Base-by-base conservation (phyloP, 1,284 basidiomycete species). In the Ceratobasidium sp. region DNA sequence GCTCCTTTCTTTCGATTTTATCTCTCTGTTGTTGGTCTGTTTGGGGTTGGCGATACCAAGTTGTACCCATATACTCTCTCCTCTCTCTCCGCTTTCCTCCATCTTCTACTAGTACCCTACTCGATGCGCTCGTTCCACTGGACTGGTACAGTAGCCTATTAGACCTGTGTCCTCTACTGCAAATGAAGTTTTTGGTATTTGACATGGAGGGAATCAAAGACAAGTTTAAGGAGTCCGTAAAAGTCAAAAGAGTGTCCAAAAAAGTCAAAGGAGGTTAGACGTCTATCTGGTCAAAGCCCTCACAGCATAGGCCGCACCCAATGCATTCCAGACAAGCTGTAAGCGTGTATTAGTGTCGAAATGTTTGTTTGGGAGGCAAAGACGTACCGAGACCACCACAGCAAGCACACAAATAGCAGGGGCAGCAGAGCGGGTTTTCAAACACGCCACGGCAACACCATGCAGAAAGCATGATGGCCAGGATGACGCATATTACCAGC, bases 381-480 rank as follows among this genome's bases (percentile, higher is more conserved):
- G 41, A 82, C 86, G 77, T 77, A 88, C 88, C 86, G 24, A 89
- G 83, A 49, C 88, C 88, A 74, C 88, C 88, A 74, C 88, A 89
- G 80, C 88, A 89, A 2, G 88, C 88, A 76, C 88, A 89, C 5
- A 88, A 82, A 79, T 89, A 89, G 77, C 88, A 89, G 0, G 88
- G 88, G 77, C 87, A 89, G 77, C 88, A 89, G 0, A 86, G 81
- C 0, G 88, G 88, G 73, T 89, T 89, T 75, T 86, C 77, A 77
- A 89, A 68, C 80, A 54, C 77, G 83, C 88, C 85, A 82, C 80
- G 82, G 80, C 88, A 89, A 76, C 88, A 89, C 85, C 88, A 89
- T 27, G 83, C 85, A 71, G 85, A 85, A 8, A 89, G 83, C 83
- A 87, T 86, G 68, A 89, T 79, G 0, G 75, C 88, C 0, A 85